Evolutionary conservation across 345 rosid genomes (phyloP).

Genomic region (Salix dunnii): DNA sequence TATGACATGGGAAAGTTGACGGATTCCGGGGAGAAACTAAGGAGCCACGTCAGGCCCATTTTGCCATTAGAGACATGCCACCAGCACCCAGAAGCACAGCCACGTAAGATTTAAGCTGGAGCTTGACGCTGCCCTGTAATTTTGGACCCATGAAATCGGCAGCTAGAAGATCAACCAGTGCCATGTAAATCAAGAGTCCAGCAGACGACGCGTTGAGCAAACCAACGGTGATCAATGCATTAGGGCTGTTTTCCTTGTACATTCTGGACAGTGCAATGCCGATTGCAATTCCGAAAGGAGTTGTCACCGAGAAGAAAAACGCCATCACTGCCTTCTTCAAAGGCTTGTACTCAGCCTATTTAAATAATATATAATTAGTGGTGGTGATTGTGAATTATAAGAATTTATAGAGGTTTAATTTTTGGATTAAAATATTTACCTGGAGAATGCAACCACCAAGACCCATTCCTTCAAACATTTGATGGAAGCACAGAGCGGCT

Average conservation of each 20-base stretch:
- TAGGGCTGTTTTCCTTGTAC: constrained; percentile 52
- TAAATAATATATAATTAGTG: too few relatives aligned
- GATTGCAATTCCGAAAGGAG: constrained; percentile 58
- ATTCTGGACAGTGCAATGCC: constrained; percentile 44
- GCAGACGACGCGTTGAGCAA: constrained; percentile 58
- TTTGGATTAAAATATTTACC: constrained; percentile 14
- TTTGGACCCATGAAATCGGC: constrained; percentile 54
- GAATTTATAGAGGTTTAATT: too few relatives aligned
- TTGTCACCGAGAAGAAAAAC: constrained; percentile 53
- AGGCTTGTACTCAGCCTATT: background rate
- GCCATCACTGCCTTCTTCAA: constrained; percentile 35
- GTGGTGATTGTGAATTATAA: too few relatives aligned
- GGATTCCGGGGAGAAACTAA: background rate
- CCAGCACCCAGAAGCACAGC: constrained; percentile 53
- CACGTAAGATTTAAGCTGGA: constrained; percentile 30
- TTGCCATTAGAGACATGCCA: constrained; percentile 55
- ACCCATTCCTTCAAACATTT: constrained; percentile 76
- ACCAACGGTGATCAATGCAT: constrained; percentile 50
- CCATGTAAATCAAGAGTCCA: constrained; percentile 70
- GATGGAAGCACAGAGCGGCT: constrained; percentile 71
- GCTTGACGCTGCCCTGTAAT: constrained; percentile 39
- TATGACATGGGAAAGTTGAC: background rate
- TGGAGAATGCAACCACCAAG: constrained; percentile 68
- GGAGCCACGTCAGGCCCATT: constrained; percentile 47
- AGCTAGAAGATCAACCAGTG: constrained; percentile 65